Evolutionary conservation across 192 early-diverging fungal genomes (phyloP), one percentile per base, ranked within the genome.

Genomic region (Pilaira anomala): DNA sequence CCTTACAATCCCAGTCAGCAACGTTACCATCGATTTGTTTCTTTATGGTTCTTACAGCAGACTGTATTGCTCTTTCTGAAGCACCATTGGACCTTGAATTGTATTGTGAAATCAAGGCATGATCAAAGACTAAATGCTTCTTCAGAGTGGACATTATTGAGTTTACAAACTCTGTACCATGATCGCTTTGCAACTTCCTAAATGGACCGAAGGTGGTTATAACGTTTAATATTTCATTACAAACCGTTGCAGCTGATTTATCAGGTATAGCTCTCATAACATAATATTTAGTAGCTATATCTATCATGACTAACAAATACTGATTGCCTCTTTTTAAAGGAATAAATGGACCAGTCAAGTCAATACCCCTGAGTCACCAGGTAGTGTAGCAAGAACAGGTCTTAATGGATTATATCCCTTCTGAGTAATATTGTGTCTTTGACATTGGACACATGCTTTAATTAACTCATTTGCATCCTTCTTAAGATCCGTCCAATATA

Each of bases 91-190:
- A 69, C 42, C 71, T 26, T 16, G 76, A 71, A 67, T 80, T 68
- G 33, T 80, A 81, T 0, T 69, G 61, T 6, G 77, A 69, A 26
- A 64, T 63, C 14, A 74, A 28, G 1, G 77, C 25, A 52, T 76
- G 76, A 8, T 77, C 51, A 6, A 78, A 68, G 0, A 52, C 56
- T 7, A 66, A 5, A 2, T 39, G 7, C 2, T 26, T 51, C 7
- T 39, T 44, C 21, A 80, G 45, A 6, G 9, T 24, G 21, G 54
- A 45, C 3, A 78, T 48, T 25, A 70, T 13, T 33, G 60, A n/a
- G 39, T 77, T 80, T 2, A 66, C 63, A 22, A 80, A 80, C 58
- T 80, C 81, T 18, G 65, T 65, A 22, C 78, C 79, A 63, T 83
- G 72, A 30, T 77, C 70, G 25, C 28, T 21, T 56, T 77, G 75